phyloP scores from a whole-genome alignment of 2,329 filamentous ascomycete genomes.

The Diaporthe citri region DNA sequence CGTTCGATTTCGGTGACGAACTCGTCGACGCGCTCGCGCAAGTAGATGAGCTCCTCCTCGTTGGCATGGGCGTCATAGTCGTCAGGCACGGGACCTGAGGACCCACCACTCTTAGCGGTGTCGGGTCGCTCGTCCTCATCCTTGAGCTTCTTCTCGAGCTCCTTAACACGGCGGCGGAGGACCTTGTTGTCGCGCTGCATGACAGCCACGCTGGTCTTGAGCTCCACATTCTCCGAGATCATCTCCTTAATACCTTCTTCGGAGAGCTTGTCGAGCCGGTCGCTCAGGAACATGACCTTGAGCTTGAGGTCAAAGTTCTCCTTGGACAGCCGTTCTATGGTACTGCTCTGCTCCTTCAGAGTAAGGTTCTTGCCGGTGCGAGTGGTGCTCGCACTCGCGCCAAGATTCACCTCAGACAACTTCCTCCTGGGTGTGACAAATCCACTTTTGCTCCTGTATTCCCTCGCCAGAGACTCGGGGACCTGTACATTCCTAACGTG shows the following conservation, averaged over 20 bases:
- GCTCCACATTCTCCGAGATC: constrained; percentile 96
- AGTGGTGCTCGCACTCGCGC: constrained; percentile 61
- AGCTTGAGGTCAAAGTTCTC: constrained; percentile 98
- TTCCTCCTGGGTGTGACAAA: constrained; percentile 68
- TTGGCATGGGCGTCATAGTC: constrained; percentile 72
- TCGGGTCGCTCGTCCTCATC: constrained; percentile 74
- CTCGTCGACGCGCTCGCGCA: constrained; percentile 87
- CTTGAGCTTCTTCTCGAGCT: constrained; percentile 84
- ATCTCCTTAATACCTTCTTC: constrained; percentile 98
- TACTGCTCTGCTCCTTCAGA: constrained; percentile 96
- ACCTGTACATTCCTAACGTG: constrained; percentile 93
- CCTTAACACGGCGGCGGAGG: constrained; percentile 83
- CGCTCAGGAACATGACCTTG: constrained; percentile 96
- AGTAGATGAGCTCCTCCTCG: constrained; percentile 87
- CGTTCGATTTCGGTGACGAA: constrained; percentile 88
- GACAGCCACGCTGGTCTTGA: constrained; percentile 90
- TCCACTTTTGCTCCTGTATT: constrained; percentile 83
- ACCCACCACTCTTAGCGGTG: constrained; percentile 68
- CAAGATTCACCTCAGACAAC: constrained; percentile 64
- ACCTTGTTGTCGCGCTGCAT: constrained; percentile 92
- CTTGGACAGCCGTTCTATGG: constrained; percentile 94
- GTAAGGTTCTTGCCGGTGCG: constrained; percentile 81
- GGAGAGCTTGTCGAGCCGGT: constrained; percentile 91
- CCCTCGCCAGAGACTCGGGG: constrained; percentile 86
- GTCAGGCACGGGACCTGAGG: constrained; percentile 68